phyloP scores from a whole-genome alignment of 2,329 filamentous ascomycete genomes.

The Aschersonia sp. region DNA sequence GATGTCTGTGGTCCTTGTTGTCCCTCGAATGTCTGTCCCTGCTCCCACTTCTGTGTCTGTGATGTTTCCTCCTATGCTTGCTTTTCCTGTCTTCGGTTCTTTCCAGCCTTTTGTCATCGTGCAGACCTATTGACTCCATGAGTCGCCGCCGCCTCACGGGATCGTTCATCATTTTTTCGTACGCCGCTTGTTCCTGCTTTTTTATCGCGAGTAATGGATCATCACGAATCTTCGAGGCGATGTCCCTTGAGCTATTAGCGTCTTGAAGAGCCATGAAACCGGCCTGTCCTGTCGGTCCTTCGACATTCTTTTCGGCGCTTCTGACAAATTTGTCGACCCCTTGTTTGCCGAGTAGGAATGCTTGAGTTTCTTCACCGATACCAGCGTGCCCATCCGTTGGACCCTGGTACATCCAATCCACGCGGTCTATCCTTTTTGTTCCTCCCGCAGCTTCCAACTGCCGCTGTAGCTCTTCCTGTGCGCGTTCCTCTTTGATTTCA shows the following conservation, averaged over 20 bases:
- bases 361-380: constrained; percentile 79
- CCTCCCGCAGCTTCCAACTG: constrained; percentile 83
- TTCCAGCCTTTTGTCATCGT: constrained; percentile 30
- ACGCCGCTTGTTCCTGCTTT: constrained; percentile 72
- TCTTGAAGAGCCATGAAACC: constrained; percentile 47
- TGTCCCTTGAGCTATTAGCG: constrained; percentile 65
- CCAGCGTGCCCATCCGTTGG: constrained; percentile 64
- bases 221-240: constrained; percentile 71
- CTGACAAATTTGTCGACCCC: constrained; percentile 73
- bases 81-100: constrained; percentile 16
- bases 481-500: constrained; percentile 85
- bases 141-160: constrained; percentile 53
- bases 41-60: constrained; percentile 4
- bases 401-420: constrained; percentile 97
- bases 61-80: constrained; percentile 8
- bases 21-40: constrained; percentile 2
- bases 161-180: constrained; percentile 68
- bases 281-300: constrained; percentile 55
- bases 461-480: constrained; percentile 79
- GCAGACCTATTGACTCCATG: constrained; percentile 46
- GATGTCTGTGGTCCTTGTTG: constrained; percentile 15
- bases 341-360: constrained; percentile 82
- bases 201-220: constrained; percentile 91
- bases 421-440: constrained; percentile 62
- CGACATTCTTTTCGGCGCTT: constrained; percentile 66